These are phyloP conservation scores for Talaromyces sp. DNA, from an alignment of 2,329 filamentous ascomycete genomes.

Conservation along the genomic window DNA sequence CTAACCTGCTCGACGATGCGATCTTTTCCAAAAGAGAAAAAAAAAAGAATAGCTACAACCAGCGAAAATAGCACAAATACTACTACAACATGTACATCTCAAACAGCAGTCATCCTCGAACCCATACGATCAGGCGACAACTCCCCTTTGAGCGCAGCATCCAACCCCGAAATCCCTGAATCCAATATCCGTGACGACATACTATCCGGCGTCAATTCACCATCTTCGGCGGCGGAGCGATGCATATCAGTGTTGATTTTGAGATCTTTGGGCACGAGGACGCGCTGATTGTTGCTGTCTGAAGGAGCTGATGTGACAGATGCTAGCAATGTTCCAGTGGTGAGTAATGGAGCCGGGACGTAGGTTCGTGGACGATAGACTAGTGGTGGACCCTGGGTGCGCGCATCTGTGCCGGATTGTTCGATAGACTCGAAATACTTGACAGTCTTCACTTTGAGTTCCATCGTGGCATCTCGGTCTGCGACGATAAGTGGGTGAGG, in stretches of 20 bases:
- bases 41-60: too few species aligned
- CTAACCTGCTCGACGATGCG: slow-evolving; percentile 8
- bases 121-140: slow-evolving; percentile 42
- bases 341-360: slow-evolving; percentile 26
- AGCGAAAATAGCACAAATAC: not conserved
- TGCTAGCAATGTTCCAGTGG: slow-evolving; percentile 16
- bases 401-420: slow-evolving; percentile 51
- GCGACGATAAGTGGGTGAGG: slow-evolving; percentile 76
- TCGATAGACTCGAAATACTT: slow-evolving; percentile 70
- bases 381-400: slow-evolving; percentile 40
- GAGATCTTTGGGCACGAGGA: slow-evolving; percentile 33
- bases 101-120: slow-evolving; percentile 28
- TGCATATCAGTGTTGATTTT: slow-evolving; percentile 43
- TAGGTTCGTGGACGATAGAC: slow-evolving; percentile 37
- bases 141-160: slow-evolving; percentile 38
- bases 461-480: slow-evolving; percentile 72
- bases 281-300: slow-evolving; percentile 26
- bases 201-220: slow-evolving; percentile 44
- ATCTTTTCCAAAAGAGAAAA: not conserved
- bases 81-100: not conserved
- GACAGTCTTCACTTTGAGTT: slow-evolving; percentile 69
- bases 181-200: slow-evolving; percentile 46
- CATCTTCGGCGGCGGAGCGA: slow-evolving; percentile 32
- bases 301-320: slow-evolving; percentile 22
- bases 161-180: slow-evolving; percentile 40